Evolutionary conservation across 1,284 basidiomycete genomes (phyloP).

Genomic region (Leccinum ponderosum): DNA sequence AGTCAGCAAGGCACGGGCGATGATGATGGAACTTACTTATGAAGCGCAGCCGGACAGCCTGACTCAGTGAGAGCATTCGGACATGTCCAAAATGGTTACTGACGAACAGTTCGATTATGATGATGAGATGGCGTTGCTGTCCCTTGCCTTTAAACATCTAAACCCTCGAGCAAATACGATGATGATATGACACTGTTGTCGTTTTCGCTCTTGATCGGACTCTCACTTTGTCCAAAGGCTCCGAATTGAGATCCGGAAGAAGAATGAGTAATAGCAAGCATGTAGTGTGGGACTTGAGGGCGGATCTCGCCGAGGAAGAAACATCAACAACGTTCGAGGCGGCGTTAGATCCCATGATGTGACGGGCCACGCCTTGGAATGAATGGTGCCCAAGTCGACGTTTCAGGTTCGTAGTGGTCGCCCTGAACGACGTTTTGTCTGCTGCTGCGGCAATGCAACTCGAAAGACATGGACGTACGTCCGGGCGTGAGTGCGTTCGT

Average conservation of each 20-base stretch:
- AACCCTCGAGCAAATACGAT: conserved; percentile 8
- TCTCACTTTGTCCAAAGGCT: conserved; percentile 19
- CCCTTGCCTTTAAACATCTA: not conserved
- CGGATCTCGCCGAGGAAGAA: conserved; percentile 27
- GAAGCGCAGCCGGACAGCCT: conserved; percentile 1
- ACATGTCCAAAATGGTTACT: conserved; percentile 6
- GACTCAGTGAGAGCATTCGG: not conserved
- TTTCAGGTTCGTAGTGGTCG: conserved; percentile 14
- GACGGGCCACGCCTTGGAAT: not conserved
- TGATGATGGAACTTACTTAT: not conserved
- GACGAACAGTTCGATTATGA: conserved; percentile 22
- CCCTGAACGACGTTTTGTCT: conserved; percentile 5
- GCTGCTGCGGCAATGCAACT: conserved; percentile 7
- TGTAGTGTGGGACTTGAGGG: conserved; percentile 22
- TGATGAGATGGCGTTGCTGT: conserved; percentile 19
- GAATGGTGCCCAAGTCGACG: conserved; percentile 7
- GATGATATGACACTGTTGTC: not conserved
- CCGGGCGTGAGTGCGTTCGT: conserved; percentile 2
- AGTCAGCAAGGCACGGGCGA: conserved; percentile 21
- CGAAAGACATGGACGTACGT: not conserved
- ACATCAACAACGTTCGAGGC: conserved; percentile 13
- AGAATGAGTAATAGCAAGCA: not conserved
- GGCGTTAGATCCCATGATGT: conserved; percentile 18
- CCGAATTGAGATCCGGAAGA: conserved; percentile 30
- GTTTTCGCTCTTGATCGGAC: conserved; percentile 19